phyloP scores from a whole-genome alignment of 1,139 yeast species.

The Blastobotrys ciferrii region DNA sequence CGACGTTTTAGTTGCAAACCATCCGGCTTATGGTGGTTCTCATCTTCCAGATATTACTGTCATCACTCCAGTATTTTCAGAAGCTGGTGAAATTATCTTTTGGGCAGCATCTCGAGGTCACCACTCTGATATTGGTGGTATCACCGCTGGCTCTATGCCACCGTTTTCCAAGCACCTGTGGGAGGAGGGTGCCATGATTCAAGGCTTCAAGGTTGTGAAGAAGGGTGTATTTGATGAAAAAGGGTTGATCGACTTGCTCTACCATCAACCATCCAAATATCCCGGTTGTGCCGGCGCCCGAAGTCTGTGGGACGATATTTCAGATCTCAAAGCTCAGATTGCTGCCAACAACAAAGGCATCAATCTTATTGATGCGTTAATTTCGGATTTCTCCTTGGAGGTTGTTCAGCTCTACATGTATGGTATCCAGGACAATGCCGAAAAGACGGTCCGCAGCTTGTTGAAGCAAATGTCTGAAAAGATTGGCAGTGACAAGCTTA shows the following conservation, averaged over 20 bases:
- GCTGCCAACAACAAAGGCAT: conserved; percentile 69
- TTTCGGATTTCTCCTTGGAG: conserved; percentile 49
- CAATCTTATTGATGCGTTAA: conserved; percentile 47
- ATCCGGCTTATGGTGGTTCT: conserved; percentile 78
- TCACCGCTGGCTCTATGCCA: conserved; percentile 65
- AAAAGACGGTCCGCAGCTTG: conserved; percentile 48
- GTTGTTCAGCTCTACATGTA: conserved; percentile 59
- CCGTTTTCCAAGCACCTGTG: conserved; percentile 58
- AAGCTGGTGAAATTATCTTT: conserved; percentile 51
- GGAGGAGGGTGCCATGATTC: conserved; percentile 64
- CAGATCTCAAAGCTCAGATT: conserved; percentile 64
- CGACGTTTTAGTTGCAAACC: conserved; percentile 74
- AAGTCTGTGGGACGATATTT: conserved; percentile 54
- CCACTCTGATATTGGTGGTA: conserved; percentile 68
- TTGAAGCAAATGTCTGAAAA: conserved; percentile 40
- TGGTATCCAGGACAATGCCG: conserved; percentile 62
- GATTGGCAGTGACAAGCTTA: conserved; percentile 35
- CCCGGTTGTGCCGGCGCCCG: conserved; percentile 65
- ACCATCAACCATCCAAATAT: conserved; percentile 50
- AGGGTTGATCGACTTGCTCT: conserved; percentile 47
- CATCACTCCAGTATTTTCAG: conserved; percentile 74
- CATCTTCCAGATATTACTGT: conserved; percentile 81
- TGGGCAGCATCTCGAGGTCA: conserved; percentile 68
- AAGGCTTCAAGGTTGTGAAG: conserved; percentile 54
- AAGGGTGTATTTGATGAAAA: conserved; percentile 57